Evolutionary conservation across 2,329 filamentous ascomycete species (phyloP).

Genomic region (Pseudocercospora eumusae): DNA sequence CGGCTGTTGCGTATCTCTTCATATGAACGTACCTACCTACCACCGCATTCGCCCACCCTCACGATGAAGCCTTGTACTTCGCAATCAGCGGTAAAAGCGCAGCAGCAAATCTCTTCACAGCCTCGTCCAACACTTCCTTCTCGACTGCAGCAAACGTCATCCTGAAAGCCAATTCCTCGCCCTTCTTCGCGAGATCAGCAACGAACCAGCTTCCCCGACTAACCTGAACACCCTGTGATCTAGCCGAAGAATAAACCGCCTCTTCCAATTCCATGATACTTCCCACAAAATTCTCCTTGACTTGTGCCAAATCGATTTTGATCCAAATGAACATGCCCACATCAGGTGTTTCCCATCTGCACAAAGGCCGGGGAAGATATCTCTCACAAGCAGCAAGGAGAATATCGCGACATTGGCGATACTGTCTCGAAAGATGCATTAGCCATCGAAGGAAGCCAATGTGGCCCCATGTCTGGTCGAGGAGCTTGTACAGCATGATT

Average conservation of each 20-base stretch:
- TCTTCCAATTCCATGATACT: constrained; percentile 27
- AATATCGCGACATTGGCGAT: constrained; percentile 30
- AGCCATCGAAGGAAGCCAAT: constrained; percentile 38
- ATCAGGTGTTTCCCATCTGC: constrained; percentile 30
- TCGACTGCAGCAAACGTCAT: constrained; percentile 21
- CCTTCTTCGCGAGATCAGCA: neutral
- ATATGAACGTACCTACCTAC: no score
- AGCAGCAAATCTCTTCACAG: constrained; percentile 16
- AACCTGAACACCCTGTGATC: constrained; percentile 26
- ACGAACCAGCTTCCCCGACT: constrained; percentile 32
- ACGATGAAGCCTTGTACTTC: no score
- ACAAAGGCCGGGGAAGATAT: constrained; percentile 30
- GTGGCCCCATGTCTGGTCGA: constrained; percentile 40
- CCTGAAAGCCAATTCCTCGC: constrained; percentile 3
- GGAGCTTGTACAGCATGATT: constrained; percentile 37
- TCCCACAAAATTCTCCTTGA: neutral
- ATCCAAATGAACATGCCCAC: constrained; percentile 37
- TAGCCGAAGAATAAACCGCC: constrained; percentile 22
- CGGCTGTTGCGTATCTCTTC: no score
- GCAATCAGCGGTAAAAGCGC: neutral
- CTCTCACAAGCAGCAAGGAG: constrained; percentile 35
- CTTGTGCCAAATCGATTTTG: neutral
- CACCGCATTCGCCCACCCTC: no score
- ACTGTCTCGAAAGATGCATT: constrained; percentile 30
- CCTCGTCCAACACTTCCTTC: constrained; percentile 16